A percentile compares a stretch with the other conserved stretches of the same genome.
Evolutionary conservation across 2,329 filamentous ascomycete genomes (phyloP).

Genomic region (Neopestalotiopsis sp.): DNA sequence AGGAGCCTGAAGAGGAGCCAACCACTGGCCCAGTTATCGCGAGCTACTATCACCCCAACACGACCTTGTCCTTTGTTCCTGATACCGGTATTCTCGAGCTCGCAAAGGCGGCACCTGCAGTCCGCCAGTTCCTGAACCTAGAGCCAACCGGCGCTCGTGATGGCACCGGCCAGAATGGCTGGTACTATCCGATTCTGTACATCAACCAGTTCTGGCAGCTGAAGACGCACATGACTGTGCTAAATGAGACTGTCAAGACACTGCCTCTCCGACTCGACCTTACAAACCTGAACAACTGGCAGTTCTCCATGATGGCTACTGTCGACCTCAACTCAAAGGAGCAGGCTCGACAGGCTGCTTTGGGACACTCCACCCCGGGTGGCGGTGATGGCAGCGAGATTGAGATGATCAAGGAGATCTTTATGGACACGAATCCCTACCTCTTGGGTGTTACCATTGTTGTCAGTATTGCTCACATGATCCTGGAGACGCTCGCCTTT

Average conservation of each 20-base stretch:
- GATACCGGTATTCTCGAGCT: constrained; percentile 75
- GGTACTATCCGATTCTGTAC: constrained; percentile 91
- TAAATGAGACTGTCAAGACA: constrained; percentile 87
- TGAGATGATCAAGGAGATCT: constrained; percentile 95
- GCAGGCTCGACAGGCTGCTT: constrained; percentile 77
- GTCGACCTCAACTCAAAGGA: constrained; percentile 90
- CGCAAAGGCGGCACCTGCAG: constrained; percentile 71
- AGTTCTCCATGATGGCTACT: constrained; percentile 83
- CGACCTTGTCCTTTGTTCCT: constrained; percentile 86
- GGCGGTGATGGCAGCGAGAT: constrained; percentile 92
- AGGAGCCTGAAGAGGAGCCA: constrained; percentile 56
- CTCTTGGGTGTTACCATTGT: constrained; percentile 83
- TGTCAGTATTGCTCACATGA: constrained; percentile 87
- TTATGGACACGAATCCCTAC: constrained; percentile 92
- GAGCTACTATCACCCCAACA: constrained; percentile 95
- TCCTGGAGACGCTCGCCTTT: constrained; percentile 96
- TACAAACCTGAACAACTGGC: constrained; percentile 84
- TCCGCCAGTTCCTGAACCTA: constrained; percentile 78
- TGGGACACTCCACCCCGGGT: constrained; percentile 72
- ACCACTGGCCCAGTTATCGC: constrained; percentile 72
- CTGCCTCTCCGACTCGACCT: constrained; percentile 85
- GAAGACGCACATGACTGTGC: constrained; percentile 84
- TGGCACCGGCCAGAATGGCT: constrained; percentile 82
- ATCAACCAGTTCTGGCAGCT: constrained; percentile 98
- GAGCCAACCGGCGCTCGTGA: constrained; percentile 85